Evolutionary conservation across 2,329 filamentous ascomycete genomes (phyloP), one percentile per base, ranked within the genome.

Genomic region (Alternaria ventricosa): DNA sequence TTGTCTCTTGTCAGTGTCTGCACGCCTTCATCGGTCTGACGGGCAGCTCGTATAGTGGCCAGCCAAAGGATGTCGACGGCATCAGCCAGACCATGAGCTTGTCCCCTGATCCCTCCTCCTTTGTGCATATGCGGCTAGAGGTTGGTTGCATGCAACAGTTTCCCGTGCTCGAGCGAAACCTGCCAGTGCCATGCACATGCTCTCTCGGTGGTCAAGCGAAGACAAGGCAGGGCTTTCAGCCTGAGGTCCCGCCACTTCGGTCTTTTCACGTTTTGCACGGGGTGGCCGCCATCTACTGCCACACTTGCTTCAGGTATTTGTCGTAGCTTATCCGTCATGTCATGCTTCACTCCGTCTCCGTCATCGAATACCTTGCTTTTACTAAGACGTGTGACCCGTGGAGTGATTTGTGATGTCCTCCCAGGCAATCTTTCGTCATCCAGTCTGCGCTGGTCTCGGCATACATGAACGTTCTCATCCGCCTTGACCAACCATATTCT

Each of bases 71-170:
- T 59, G 54, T 59, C 63, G 57, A 49, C 62, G 50, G 67, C 68
- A 63, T 70, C 60, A 53, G 61, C 65, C 68, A 69, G 64, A 65
- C 64, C 59, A 62, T 54, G 58, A 60, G 41, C 41, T 60, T 60
- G 60, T 60, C 61, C 68, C 71, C 67, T 73, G 71, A 73, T 73
- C 66, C 75, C 72, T 72, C 55, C 64, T 60, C 63, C 20, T 53
- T 53, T 25, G 44, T 77, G 76, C 76, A 79, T 78, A 79, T 79
- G 76, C 76, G 71, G 73, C 76, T 78, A 79, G 75, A 71, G 70
- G 56, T 70, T 72, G 62, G 74, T 62, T 73, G 75, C 75, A 77
- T 77, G 58, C 66, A 65, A 68, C 71, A 71, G 70, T 66, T 64
- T 73, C 71, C 74, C 66, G 70, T 71, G 69, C 64, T 72, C 63